Evolutionary conservation across 768 basidiomycete species (phyloP), one percentile per base, ranked within the genome.

Genomic region (Boletus huronensis): DNA sequence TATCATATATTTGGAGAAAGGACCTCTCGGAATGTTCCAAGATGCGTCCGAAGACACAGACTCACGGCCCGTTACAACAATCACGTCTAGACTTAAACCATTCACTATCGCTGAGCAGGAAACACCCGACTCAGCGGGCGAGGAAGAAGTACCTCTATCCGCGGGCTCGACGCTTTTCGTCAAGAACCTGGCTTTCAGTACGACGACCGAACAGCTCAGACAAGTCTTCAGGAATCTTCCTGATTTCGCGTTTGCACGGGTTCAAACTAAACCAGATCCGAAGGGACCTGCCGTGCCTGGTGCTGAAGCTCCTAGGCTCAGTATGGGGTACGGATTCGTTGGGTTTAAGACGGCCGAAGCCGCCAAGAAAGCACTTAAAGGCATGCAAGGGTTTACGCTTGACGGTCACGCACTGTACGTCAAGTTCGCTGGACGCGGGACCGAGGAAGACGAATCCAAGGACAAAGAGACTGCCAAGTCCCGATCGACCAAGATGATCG

Each of bases 301-400:
- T 10, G 64, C 52, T 54, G 69, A 65, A 25, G 77, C 77, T 0
- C 77, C 79, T 10, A 77, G 82, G 46, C 73, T 97, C 47, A 93
- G 90, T 67, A 96, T 95, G 92, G 96, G 96, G 0, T 98, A 95
- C 67, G 97, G 96, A 0, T 99, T 99, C 62, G 80, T 96, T 31
- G 95, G 94, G 6, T 98, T 98, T 76, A 83, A 82, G 66, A 85
- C 84, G 26, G 69, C 67, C 0, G 89, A 90, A 9, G 82, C 77
- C 10, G 94, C 96, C 45, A 78, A 78, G 69, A 82, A 79, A 59
- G 96, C 88, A 21, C 58, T 90, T 64, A 83, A 83, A 64, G 85
- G 85, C 46, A 80, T 94, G 74, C 82, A 93, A 59, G 89, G 88
- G 1, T 86, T 88, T 58, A 82, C 87, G 23, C 77, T 98, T 13